Evolutionary conservation across 2,329 filamentous ascomycete species (phyloP).

Genomic region (Sordariomycetes sp.): DNA sequence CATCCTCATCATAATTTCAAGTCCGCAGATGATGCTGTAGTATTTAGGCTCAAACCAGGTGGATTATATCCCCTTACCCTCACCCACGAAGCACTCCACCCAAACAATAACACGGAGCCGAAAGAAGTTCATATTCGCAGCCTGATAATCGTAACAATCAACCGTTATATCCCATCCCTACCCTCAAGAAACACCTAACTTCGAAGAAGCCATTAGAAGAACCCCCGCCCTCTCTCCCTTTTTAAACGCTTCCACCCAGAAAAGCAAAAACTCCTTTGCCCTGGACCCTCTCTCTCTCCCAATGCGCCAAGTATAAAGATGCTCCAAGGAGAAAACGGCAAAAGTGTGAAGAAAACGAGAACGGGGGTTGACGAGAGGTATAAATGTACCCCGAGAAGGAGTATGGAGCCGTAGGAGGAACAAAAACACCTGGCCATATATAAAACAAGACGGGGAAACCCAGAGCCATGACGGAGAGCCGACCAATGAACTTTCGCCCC

Average conservation of each 20-base stretch:
- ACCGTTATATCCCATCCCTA: neutral
- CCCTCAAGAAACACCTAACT: neutral
- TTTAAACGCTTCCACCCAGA: neutral
- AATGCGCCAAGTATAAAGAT: neutral
- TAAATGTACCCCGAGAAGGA: too few relatives aligned
- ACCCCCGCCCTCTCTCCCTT: too few relatives aligned
- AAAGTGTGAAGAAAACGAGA: neutral
- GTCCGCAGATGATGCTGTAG: too few relatives aligned
- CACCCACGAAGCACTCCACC: too few relatives aligned
- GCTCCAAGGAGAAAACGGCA: neutral
- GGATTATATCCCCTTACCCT: too few relatives aligned
- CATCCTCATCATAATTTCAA: too few relatives aligned
- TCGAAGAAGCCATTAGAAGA: neutral
- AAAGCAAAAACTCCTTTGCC: neutral
- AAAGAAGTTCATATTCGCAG: neutral
- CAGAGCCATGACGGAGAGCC: neutral
- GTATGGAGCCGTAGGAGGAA: too few relatives aligned
- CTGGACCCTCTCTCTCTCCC: neutral
- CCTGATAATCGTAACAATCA: conserved; percentile 6
- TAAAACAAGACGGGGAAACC: neutral
- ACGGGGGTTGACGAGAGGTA: too few relatives aligned
- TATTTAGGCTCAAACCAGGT: too few relatives aligned
- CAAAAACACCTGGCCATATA: too few relatives aligned
- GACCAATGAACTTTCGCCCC: neutral
- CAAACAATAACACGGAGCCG: neutral